A percentile compares a stretch with the other conserved stretches of the same genome.
These are phyloP conservation scores for Phytopythium vexans DNA, from an alignment of 352 stramenopile species.

Conservation along the genomic window DNA sequence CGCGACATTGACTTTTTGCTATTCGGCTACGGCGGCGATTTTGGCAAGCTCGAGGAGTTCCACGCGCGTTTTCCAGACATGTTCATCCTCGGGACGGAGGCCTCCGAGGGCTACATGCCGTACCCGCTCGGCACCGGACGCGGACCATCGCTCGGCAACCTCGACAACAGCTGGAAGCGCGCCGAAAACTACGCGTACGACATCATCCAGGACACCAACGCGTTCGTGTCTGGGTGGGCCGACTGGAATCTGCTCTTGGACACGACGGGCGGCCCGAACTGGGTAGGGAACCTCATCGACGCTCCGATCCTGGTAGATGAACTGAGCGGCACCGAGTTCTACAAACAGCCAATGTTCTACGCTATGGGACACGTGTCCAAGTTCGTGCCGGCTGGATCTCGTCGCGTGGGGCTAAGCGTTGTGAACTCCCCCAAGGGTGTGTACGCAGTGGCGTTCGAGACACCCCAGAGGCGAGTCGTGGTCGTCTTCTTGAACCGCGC, in stretches of 20 bases:
- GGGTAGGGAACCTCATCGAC: constrained; percentile 67
- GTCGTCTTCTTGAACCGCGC: constrained; percentile 51
- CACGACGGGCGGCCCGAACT: constrained; percentile 67
- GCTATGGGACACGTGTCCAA: constrained; percentile 71
- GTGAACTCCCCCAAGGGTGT: constrained; percentile 30
- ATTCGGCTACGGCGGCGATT: constrained; percentile 37
- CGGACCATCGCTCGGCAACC: constrained; percentile 34
- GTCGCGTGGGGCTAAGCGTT: constrained; percentile 32
- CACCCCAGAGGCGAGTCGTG: constrained; percentile 40
- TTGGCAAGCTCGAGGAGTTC: constrained; percentile 44
- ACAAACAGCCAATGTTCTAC: constrained; percentile 86
- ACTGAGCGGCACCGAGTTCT: constrained; percentile 51
- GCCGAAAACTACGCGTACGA: constrained; percentile 79
- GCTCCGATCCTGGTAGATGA: constrained; percentile 71
- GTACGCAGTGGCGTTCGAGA: constrained; percentile 45
- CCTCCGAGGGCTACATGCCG: constrained; percentile 62
- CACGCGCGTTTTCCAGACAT: constrained; percentile 56
- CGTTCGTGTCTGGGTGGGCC: constrained; percentile 74
- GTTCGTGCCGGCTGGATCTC: constrained; percentile 51
- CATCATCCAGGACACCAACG: constrained; percentile 84
- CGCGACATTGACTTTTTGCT: constrained; percentile 60
- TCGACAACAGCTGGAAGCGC: constrained; percentile 51
- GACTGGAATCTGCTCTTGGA: constrained; percentile 89
- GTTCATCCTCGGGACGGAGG: constrained; percentile 83
- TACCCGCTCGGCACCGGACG: constrained; percentile 41